These are phyloP conservation scores for Coemansia sp. DNA, from an alignment of 192 early-diverging fungal genomes.

Conservation along the genomic window DNA sequence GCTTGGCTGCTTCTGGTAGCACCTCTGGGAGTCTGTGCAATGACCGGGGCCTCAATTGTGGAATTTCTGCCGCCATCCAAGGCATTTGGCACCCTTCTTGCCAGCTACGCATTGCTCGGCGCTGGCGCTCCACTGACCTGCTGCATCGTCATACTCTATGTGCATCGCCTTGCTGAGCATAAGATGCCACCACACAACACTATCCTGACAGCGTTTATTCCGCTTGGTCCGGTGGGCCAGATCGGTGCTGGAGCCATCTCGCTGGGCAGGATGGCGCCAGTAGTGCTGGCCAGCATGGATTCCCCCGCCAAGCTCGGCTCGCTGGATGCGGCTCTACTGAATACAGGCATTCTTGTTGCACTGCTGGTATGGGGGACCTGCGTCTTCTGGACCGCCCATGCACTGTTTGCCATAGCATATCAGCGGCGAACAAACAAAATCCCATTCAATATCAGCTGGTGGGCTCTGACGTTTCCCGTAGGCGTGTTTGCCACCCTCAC, in stretches of 20 bases:
- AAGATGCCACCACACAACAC: neutral
- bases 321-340: slow-evolving; percentile 2
- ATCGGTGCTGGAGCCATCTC: slow-evolving; percentile 35
- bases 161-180: neutral
- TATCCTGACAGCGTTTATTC: slow-evolving; percentile 12
- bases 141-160: slow-evolving; percentile 48
- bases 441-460: slow-evolving; percentile 28
- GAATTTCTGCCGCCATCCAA: slow-evolving; percentile 12
- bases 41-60: slow-evolving; percentile 40
- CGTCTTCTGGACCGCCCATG: slow-evolving; percentile 35
- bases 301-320: slow-evolving; percentile 6
- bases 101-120: slow-evolving; percentile 40
- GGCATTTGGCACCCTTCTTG: slow-evolving; percentile 4
- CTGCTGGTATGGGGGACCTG: slow-evolving; percentile 49
- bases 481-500: slow-evolving; percentile 50
- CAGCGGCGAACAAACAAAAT: slow-evolving; percentile 18
- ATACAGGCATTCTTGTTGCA: slow-evolving; percentile 18
- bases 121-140: slow-evolving; percentile 49
- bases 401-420: slow-evolving; percentile 34
- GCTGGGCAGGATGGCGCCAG: slow-evolving; percentile 3
- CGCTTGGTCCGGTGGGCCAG: slow-evolving; percentile 51
- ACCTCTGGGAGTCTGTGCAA: slow-evolving; percentile 42
- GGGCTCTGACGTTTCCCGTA: slow-evolving; percentile 54
- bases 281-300: neutral
- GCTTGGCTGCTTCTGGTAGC: slow-evolving; percentile 56